phyloP scores from a whole-genome alignment of 208 protist species.

The Leishmania major region DNA sequence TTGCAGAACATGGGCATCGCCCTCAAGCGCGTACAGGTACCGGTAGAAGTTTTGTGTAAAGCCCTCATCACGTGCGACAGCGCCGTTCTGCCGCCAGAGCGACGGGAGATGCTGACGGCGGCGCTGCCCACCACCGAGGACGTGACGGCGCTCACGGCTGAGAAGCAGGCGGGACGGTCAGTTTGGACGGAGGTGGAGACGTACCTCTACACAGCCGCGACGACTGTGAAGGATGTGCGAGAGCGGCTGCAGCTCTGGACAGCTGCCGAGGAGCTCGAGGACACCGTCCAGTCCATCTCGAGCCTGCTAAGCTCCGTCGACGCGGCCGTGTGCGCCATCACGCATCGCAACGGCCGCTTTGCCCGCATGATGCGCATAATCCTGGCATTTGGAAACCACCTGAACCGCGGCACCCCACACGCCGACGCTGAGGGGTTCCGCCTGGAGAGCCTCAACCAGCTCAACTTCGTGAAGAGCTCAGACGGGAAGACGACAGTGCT shows the following conservation, averaged over 20 bases:
- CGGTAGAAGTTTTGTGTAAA: conserved; percentile 43
- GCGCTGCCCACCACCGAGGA: conserved; percentile 60
- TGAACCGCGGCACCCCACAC: conserved; percentile 73
- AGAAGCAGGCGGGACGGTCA: conserved; percentile 43
- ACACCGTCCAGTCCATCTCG: conserved; percentile 40
- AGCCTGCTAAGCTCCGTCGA: conserved; percentile 55
- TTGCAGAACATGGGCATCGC: conserved; percentile 81
- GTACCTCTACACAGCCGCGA: conserved; percentile 59
- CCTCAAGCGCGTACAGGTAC: conserved; percentile 65
- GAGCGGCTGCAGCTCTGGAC: conserved; percentile 79
- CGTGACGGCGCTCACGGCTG: conserved; percentile 43
- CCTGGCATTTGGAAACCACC: conserved; percentile 69
- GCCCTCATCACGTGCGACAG: conserved; percentile 66
- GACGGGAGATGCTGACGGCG: conserved; percentile 42
- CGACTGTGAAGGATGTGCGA: conserved; percentile 53
- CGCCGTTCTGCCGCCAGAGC: conserved; percentile 43
- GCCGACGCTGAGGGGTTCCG: conserved; percentile 68
- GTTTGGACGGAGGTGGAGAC: conserved; percentile 68
- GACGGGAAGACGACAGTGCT: conserved; percentile 81
- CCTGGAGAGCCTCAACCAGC: conserved; percentile 69
- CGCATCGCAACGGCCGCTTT: conserved; percentile 55
- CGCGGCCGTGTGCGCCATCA: conserved; percentile 44
- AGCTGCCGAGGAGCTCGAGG: conserved; percentile 51
- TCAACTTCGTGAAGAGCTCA: conserved; percentile 70
- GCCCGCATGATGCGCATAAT: conserved; percentile 54